phyloP scores from a whole-genome alignment of 805 yeast genomes.

The Jamesozyma lodderae region DNA sequence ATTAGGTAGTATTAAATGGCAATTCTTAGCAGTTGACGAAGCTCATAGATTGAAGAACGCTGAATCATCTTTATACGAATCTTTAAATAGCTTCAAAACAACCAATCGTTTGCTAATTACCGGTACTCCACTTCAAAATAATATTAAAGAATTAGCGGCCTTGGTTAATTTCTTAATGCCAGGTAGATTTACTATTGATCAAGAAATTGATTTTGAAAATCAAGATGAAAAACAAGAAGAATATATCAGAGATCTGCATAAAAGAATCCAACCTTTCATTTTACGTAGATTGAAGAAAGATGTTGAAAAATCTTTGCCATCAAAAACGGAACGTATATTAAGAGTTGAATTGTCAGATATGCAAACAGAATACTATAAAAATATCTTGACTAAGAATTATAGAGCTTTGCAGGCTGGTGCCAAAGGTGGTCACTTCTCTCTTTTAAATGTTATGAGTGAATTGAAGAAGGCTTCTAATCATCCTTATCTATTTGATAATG shows the following conservation, averaged over 20 bases:
- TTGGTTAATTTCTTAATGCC: constrained; percentile 94
- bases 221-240: constrained; percentile 82
- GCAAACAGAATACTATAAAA: constrained; percentile 91
- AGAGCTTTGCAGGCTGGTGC: constrained; percentile 82
- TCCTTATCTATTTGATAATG: constrained; percentile 89
- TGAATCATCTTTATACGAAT: constrained; percentile 86
- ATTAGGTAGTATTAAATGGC: constrained; percentile 84
- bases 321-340: constrained; percentile 89
- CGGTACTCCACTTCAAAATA: constrained; percentile 96
- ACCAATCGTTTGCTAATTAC: constrained; percentile 83
- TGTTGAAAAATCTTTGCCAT: constrained; percentile 93
- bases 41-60: constrained; percentile 95
- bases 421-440: constrained; percentile 67
- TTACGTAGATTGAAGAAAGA: constrained; percentile 91
- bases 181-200: constrained; percentile 80
- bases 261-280: constrained; percentile 81
- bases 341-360: constrained; percentile 91
- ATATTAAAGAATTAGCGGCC: constrained; percentile 91
- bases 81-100: constrained; percentile 72
- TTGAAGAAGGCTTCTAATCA: constrained; percentile 95
- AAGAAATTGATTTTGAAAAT: constrained; percentile 89
- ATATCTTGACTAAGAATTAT: constrained; percentile 86
- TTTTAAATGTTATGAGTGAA: constrained; percentile 89
- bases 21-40: constrained; percentile 94
- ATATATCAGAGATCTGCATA: constrained; percentile 78